Base-by-base conservation (phyloP, 192 early-diverging fungal species). In the Backusella circina region DNA sequence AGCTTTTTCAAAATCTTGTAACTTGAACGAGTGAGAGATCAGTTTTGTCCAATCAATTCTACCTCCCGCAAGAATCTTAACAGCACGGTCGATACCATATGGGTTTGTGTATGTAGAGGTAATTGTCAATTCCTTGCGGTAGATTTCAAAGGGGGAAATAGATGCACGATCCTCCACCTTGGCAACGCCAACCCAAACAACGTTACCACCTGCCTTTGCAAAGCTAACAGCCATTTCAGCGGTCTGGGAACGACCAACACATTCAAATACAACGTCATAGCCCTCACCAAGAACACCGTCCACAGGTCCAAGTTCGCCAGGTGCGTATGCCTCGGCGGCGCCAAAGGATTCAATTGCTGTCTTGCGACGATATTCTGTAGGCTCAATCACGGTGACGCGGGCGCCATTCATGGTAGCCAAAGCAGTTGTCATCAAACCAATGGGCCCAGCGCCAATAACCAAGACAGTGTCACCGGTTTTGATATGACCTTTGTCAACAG, bases 151-250 rank as follows among this genome's bases (percentile, higher is more conserved):
- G 6, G 86, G 86, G 1, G 80, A 82, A 1, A 87, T 76, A 7
- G 82, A 72, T 7, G 80, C 78, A 30, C 75, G 72, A 1, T 77
- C 84, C 38, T 76, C 83, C 2, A 85, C 80, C 57, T 76, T 82
- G 44, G 86, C 86, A 30, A 87, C 86, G 41, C 86, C 86, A 15
- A 87, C 81, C 86, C 86, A 87, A 15, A 85, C 84, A 21, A 85
- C 69, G 26, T 80, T 87, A 33, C 82, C 82, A 21, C 84, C 84
- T 16, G 80, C 72, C 70, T 82, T 84, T 13, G 84, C 80, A 54
- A 81, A 83, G 5, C 65, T 72, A 23, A 87, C 54, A 32, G 86
- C 80, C 13, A 72, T 61, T 26, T 75, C 65, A 77, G 85, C 83
- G 2, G 86, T 87, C 23, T 83, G 66, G 8, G 84, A 39, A 18